Evolutionary conservation across 2,329 filamentous ascomycete species (phyloP), one percentile per base, ranked within the genome.

Genomic region (Venturiaceae sp.): DNA sequence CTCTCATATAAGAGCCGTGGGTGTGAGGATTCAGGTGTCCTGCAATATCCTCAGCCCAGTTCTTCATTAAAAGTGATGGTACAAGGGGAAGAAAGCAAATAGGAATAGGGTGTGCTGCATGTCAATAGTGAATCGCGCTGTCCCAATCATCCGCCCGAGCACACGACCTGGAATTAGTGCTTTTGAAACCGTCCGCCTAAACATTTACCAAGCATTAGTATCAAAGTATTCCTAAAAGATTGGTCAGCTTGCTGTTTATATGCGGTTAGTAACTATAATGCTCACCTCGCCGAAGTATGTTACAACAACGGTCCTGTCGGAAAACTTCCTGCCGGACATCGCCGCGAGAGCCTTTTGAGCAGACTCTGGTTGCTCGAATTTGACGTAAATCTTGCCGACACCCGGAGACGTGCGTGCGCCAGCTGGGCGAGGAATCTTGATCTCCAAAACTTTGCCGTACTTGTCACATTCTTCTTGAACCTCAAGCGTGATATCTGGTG

Each of bases 361-460:
- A 8, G 86, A 84, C 55, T 91, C 90, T 2, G 82, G 76, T 3
- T 79, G 83, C 63, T 94, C 89, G 68, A 90, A 99, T 72, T 96
- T 97, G 77, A 99, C 86, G 70, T 87, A 99, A 65, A 99, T 97
- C 80, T 97, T 99, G 70, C 94, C 94, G 23, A 99, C 91, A 52
- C 94, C 94, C 32, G 90, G 83, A 23, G 87, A 89, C 69, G 94
- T 87, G 66, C 91, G 84, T 71, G 85, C 89, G 65, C 89, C 88
- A 23, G 83, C 84, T 1, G 94, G 92, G 60, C 94, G 83, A 4
- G 94, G 94, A 60, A 99, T 86, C 78, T 99, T 99, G 73, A 97
- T 77, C n/a, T 91, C 88, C 44, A 91, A 63, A 30, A 99, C 83
- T 55, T 80, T 81, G 62, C 95, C 94, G 69, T 88, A 99, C 72